A percentile compares a stretch with the other conserved stretches of the same genome.
phyloP scores from a whole-genome alignment of 2,329 filamentous ascomycete genomes.

The Talaromyces sp. region DNA sequence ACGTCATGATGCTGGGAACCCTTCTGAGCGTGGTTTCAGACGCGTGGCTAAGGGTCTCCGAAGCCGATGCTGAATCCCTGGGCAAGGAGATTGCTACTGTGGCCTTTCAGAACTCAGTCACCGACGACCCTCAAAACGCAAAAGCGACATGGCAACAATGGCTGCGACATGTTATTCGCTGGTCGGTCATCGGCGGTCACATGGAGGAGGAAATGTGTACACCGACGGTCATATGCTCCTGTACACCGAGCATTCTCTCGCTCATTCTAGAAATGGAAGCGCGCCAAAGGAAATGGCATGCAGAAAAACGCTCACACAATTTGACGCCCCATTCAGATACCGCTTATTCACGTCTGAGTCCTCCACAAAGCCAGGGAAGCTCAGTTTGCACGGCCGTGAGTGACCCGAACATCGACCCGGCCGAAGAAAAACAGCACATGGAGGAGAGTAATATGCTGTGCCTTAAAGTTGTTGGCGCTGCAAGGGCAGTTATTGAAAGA shows the following conservation, averaged over 20 bases:
- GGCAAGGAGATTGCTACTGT: slow-evolving; percentile 28
- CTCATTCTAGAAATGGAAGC: slow-evolving; percentile 36
- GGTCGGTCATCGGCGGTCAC: slow-evolving; percentile 28
- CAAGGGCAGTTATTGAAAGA: slow-evolving; percentile 27
- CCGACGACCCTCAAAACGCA: slow-evolving; percentile 21
- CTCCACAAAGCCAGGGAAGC: neutral
- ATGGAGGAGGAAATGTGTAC: slow-evolving; percentile 17
- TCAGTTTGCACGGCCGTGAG: neutral
- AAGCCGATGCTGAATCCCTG: slow-evolving; percentile 30
- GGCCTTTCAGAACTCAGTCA: slow-evolving; percentile 19
- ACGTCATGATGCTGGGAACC: slow-evolving; percentile 42
- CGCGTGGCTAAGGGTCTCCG: slow-evolving; percentile 36
- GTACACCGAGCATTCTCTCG: slow-evolving; percentile 29
- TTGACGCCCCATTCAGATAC: neutral
- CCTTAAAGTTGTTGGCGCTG: slow-evolving; percentile 27
- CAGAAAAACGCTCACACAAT: slow-evolving; percentile 7
- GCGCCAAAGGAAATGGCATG: slow-evolving; percentile 39
- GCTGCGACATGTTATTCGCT: slow-evolving; percentile 32
- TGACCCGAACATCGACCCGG: neutral
- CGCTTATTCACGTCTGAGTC: neutral
- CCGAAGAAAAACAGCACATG: slow-evolving; percentile 5
- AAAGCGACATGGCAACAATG: slow-evolving; percentile 30
- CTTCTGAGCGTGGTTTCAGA: slow-evolving; percentile 40
- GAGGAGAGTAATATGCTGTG: slow-evolving; percentile 28
- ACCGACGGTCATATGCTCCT: slow-evolving; percentile 20